Percentiles rank a stretch among this genome's conserved stretches.
phyloP scores from a whole-genome alignment of 2,329 filamentous ascomycete genomes.

The Alternaria arborescens region DNA sequence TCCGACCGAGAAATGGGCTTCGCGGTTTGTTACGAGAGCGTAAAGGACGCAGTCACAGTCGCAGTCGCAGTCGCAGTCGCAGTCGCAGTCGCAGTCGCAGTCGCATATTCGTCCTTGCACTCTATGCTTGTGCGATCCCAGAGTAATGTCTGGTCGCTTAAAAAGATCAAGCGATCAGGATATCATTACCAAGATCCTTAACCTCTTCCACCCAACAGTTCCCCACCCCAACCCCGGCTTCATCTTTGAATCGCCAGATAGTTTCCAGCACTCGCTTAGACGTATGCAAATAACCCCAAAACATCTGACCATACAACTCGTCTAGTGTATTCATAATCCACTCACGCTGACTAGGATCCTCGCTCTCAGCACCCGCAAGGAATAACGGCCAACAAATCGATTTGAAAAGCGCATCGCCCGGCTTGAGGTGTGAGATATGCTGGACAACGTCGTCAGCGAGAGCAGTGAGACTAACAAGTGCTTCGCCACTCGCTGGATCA shows the following conservation, averaged over 20 bases:
- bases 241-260: slow-evolving; percentile 47
- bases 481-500: slow-evolving; percentile 51
- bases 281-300: slow-evolving; percentile 51
- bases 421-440: slow-evolving; percentile 61
- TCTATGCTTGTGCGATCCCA: neutral
- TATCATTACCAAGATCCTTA: slow-evolving; percentile 42
- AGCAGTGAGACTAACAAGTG: slow-evolving; percentile 40
- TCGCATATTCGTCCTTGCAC: neutral
- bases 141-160: neutral
- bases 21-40: neutral
- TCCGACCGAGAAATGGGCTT: too few species aligned
- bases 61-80: neutral
- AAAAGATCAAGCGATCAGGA: slow-evolving; percentile 43
- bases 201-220: slow-evolving; percentile 49
- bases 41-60: neutral
- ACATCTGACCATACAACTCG: slow-evolving; percentile 46
- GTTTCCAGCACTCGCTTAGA: slow-evolving; percentile 45
- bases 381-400: slow-evolving; percentile 69
- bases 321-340: slow-evolving; percentile 62
- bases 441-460: slow-evolving; percentile 61
- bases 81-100: neutral
- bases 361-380: slow-evolving; percentile 65
- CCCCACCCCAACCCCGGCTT: slow-evolving; percentile 27
- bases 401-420: slow-evolving; percentile 64
- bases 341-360: slow-evolving; percentile 56